Percentiles rank a stretch among this genome's conserved stretches.
phyloP scores from a whole-genome alignment of 1,284 basidiomycete species.

The Abortiporus biennis region DNA sequence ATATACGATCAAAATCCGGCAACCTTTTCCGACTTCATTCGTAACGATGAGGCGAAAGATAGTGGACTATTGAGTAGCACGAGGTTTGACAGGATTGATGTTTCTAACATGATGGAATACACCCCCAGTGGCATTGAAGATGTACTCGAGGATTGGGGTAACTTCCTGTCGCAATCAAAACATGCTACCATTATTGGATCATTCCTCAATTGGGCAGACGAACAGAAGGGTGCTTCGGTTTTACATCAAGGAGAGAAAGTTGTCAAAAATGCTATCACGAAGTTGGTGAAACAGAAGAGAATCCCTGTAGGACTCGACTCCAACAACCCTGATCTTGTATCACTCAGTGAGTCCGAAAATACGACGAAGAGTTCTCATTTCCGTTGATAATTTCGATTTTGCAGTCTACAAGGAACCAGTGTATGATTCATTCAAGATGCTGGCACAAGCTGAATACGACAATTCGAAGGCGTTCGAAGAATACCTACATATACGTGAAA shows the following conservation, averaged over 20 bases:
- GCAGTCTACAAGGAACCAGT: neutral
- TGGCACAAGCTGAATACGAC: slow-evolving; percentile 20
- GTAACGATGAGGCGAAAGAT: slow-evolving; percentile 11
- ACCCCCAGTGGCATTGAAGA: neutral
- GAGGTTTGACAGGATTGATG: slow-evolving; percentile 36
- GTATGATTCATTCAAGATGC: slow-evolving; percentile 8
- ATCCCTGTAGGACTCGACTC: neutral
- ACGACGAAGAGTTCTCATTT: neutral
- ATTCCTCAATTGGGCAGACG: slow-evolving; percentile 40
- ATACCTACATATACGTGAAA: slow-evolving; percentile 19
- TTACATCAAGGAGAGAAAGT: neutral
- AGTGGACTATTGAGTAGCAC: slow-evolving; percentile 17
- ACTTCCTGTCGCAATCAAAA: no score
- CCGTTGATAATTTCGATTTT: slow-evolving; percentile 1
- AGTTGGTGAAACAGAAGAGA: neutral
- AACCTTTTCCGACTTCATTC: slow-evolving; percentile 22
- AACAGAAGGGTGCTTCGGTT: slow-evolving; percentile 5
- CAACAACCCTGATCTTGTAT: neutral
- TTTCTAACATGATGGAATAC: slow-evolving; percentile 42
- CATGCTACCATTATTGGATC: slow-evolving; percentile 32
- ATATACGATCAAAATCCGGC: slow-evolving; percentile 23
- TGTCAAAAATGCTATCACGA: neutral
- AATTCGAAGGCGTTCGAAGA: slow-evolving; percentile 20
- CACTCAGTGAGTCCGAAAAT: neutral
- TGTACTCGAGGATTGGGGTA: neutral